Evolutionary conservation across 225 moss, liverwort and hornwort genomes (phyloP), one percentile per base, ranked within the genome.

Genomic region (Rhytidiadelphus loreus): DNA sequence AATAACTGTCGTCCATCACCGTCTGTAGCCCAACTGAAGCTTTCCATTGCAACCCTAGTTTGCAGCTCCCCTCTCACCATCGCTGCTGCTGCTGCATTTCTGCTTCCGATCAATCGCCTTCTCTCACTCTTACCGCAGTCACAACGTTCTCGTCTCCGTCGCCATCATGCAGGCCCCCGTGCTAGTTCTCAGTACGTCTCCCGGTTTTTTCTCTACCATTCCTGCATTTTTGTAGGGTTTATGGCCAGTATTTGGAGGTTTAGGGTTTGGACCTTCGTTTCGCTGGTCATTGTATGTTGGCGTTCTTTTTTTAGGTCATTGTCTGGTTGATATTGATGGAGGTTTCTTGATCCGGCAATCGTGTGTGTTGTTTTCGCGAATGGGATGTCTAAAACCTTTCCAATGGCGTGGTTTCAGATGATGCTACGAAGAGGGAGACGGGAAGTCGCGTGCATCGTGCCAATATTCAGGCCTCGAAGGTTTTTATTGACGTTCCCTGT

Each of bases 381-480:
- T 82, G 48, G 35, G 39, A 39, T 75, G 28, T 82, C 79, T 82
- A n/a, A 86, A 69, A 41, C 43, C 23, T 87, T 62, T 24, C 56
- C 29, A 29, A 66, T 89, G 83, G 44, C 58, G 83, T 86, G 62
- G n/a, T 56, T 82, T 80, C 91, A 95, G 95, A 96, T 94, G 97
- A 96, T 77, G 65, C 96, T 44, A 97, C 96, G 23, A 97, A 96
- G 94, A 79, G 96, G 88, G 96, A 96, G 88, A 95, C 97, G 17
- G 97, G 97, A 56, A 96, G 94, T 84, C 93, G 91, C 83, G 97
- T 96, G 41, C 96, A 93, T 71, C 96, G 89, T 78, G 97, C 96
- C 53, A 97, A 96, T 84, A 97, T 97, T 74, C 95, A 95, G 90
- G 97, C 96, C 61, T 95, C 97, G 11, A 97, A 97, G 94, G 95